Percentiles rank a stretch among this genome's conserved stretches.
These are phyloP conservation scores for Skeletonema marinoi DNA, from an alignment of 108 stramenopile genomes.

Conservation along the genomic window DNA sequence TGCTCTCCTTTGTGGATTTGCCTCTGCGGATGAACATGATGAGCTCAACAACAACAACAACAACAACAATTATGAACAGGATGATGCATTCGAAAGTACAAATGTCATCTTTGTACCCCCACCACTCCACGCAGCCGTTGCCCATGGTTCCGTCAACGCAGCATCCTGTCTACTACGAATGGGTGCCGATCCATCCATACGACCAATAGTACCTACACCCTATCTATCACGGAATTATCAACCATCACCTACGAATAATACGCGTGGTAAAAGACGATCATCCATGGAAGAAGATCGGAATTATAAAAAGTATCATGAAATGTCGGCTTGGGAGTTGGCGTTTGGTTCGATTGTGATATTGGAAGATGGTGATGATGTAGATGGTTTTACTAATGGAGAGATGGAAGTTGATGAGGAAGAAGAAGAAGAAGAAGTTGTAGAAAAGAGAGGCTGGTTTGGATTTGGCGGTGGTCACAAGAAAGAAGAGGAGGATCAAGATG, in stretches of 20 bases:
- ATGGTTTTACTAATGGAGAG: neutral
- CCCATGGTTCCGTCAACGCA: constrained; percentile 74
- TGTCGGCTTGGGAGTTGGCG: constrained; percentile 85
- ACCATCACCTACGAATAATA: neutral
- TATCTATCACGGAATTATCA: constrained; percentile 5
- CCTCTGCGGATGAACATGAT: neutral
- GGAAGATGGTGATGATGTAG: constrained; percentile 2
- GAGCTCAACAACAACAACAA: no score
- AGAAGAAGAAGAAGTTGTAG: constrained; percentile 18
- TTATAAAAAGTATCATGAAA: constrained; percentile 59
- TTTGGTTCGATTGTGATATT: constrained; percentile 51
- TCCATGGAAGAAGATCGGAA: constrained; percentile 36
- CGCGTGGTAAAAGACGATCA: constrained; percentile 2
- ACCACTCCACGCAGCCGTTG: constrained; percentile 80
- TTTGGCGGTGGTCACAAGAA: constrained; percentile 26
- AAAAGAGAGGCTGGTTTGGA: constrained; percentile 40
- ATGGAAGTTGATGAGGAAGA: constrained; percentile 1
- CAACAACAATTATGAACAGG: neutral
- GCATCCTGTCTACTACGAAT: constrained; percentile 76
- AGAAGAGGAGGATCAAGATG: constrained; percentile 36
- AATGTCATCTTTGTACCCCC: constrained; percentile 49
- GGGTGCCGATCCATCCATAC: constrained; percentile 84
- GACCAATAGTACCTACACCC: constrained; percentile 53
- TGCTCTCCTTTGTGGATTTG: neutral
- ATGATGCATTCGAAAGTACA: neutral